Evolutionary conservation across 306 rosid species (phyloP).

Genomic region (Casuarina cunninghamiana): DNA sequence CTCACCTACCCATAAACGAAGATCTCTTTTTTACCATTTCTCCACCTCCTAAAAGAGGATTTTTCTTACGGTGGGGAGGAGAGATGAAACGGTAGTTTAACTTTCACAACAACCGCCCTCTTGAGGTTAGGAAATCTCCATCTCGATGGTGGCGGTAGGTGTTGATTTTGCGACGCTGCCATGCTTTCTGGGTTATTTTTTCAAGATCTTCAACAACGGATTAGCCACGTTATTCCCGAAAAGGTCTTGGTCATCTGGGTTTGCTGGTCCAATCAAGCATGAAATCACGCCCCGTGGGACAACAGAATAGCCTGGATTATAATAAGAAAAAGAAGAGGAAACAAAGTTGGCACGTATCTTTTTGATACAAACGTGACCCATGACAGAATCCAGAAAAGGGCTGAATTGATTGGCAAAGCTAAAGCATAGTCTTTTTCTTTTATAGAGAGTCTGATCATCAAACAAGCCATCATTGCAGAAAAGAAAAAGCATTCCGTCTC

Average conservation of each 20-base stretch:
- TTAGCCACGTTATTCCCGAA: background rate
- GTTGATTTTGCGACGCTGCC: background rate
- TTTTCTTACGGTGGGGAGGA: background rate
- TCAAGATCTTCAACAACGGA: background rate
- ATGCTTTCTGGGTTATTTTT: background rate
- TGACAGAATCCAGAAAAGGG: background rate
- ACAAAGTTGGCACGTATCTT: background rate
- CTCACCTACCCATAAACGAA: no score
- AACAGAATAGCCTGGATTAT: background rate
- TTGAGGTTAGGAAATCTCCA: background rate
- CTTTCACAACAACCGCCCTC: background rate
- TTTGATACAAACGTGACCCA: background rate
- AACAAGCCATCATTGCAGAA: slow-evolving; percentile 2
- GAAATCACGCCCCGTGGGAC: background rate
- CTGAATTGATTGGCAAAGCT: background rate
- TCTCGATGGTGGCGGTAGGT: background rate
- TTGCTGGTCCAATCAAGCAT: background rate
- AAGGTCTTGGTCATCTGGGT: background rate
- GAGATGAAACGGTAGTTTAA: background rate
- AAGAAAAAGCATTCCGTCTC: background rate
- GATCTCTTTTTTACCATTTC: background rate
- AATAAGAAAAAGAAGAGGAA: background rate
- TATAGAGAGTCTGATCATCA: background rate
- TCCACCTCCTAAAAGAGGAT: background rate
- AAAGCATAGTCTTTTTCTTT: background rate